Evolutionary conservation across 352 stramenopile genomes (phyloP), one percentile per base, ranked within the genome.

Genomic region (Thraustochytrium striatum): DNA sequence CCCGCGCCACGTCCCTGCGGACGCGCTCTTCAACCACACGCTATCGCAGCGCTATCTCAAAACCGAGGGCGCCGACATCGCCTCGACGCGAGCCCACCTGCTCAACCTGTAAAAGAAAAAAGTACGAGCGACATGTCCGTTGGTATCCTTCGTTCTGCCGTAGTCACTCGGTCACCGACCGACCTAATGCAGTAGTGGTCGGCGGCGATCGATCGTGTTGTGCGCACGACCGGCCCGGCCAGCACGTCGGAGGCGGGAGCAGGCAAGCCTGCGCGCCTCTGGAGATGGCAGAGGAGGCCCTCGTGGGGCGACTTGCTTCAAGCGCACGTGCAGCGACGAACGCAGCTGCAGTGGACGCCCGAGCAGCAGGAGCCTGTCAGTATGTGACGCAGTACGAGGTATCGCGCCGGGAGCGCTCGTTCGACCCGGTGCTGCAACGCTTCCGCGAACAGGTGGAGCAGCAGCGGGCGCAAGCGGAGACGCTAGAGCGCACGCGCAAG

Each of bases 41-140:
- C 70, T 80, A 16, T 80, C 70, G n/a, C 70, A 80, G 30, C 58
- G 79, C 58, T 80, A 75, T 32, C 38, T 28, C 0, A 81, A 81
- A 13, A 75, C 65, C 1, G 65, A 75, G 39, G 65, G 65, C 35
- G 39, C 39, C 50, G 65, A 75, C 39, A 58, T 62, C 61, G 35
- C 65, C 47, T 28, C n/a, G 7, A 61, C 39, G 21, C 32, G 32
- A 0, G 65, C 65, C 1, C 65, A 75, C 1, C 30, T 75, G 41
- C 35, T 21, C 25, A 25, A 55, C 25, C 25, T 16, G 47, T 55
- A 25, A 55, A 55, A 55, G n/a, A n/a, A n/a, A n/a, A n/a, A n/a
- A n/a, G n/a, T n/a, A n/a, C n/a, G n/a, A n/a, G n/a, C n/a, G n/a
- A n/a, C n/a, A n/a, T n/a, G n/a, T n/a, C n/a, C n/a, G n/a, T n/a